A percentile compares a stretch with the other conserved stretches of the same genome.
phyloP scores from a whole-genome alignment of 805 yeast genomes.

The Spathaspora sp. region DNA sequence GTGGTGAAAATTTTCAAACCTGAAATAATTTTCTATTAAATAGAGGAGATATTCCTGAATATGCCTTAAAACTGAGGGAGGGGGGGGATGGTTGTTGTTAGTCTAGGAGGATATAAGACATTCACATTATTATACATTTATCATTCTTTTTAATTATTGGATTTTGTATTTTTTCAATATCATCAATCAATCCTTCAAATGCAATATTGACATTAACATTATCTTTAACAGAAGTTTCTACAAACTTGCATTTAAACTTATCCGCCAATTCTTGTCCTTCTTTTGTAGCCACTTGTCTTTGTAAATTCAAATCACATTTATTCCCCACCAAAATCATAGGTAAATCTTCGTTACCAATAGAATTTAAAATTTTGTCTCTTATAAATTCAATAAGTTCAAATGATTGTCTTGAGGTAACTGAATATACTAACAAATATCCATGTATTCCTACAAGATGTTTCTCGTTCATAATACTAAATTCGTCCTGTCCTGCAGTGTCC shows the following conservation, averaged over 20 bases:
- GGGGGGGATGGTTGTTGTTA: too few species aligned
- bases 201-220: constrained; percentile 45
- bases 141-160: constrained; percentile 44
- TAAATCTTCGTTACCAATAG: constrained; percentile 46
- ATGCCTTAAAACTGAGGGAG: background rate
- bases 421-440: constrained; percentile 79
- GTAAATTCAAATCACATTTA: constrained; percentile 60
- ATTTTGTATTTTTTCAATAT: constrained; percentile 61
- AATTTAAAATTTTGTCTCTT: constrained; percentile 78
- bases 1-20: background rate
- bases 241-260: constrained; percentile 41
- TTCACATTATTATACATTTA: constrained; percentile 47
- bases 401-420: constrained; percentile 73
- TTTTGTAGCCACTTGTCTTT: constrained; percentile 57
- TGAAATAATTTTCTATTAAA: background rate
- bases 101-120: too few species aligned
- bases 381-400: constrained; percentile 74
- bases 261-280: constrained; percentile 48
- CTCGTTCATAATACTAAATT: constrained; percentile 75
- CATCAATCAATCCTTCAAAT: constrained; percentile 55
- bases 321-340: constrained; percentile 64
- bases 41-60: background rate
- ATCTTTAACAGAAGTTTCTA: constrained; percentile 49
- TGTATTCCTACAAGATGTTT: constrained; percentile 77
- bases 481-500: constrained; percentile 95